Conservation (phyloP, 495 filamentous ascomycete species). For the Pyronema domesticum region DNA sequence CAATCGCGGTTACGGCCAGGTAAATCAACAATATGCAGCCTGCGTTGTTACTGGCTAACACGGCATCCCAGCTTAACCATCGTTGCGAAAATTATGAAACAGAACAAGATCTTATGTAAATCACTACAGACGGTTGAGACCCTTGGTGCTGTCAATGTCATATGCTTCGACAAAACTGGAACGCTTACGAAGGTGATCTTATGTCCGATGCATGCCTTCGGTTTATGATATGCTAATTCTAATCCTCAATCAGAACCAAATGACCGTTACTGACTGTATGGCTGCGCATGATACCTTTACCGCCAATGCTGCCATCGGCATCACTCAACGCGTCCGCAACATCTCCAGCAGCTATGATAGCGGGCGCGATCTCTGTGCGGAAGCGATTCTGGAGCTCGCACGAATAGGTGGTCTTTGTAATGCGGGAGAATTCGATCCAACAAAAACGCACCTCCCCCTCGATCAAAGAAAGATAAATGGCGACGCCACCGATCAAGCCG, state of each 20-base stretch:
- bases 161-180: slow-evolving; percentile 55
- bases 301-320: background rate
- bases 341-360: slow-evolving; percentile 20
- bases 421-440: slow-evolving; percentile 47
- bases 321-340: background rate
- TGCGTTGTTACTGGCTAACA: too few relatives aligned
- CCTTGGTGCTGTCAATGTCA: slow-evolving; percentile 45
- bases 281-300: slow-evolving; percentile 26
- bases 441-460: slow-evolving; percentile 35
- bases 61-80: slow-evolving; percentile 32
- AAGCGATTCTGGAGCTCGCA: slow-evolving; percentile 30
- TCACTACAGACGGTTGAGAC: slow-evolving; percentile 52
- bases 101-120: slow-evolving; percentile 47
- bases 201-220: too few relatives aligned
- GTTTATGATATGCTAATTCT: background rate
- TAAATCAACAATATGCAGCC: too few relatives aligned
- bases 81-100: slow-evolving; percentile 42
- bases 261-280: slow-evolving; percentile 40
- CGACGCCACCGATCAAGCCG: slow-evolving; percentile 55
- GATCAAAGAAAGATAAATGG: slow-evolving; percentile 43
- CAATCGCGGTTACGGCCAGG: slow-evolving; percentile 43
- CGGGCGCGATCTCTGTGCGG: slow-evolving; percentile 28
- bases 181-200: slow-evolving; percentile 39
- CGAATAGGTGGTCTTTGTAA: slow-evolving; percentile 46
- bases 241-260: slow-evolving; percentile 32